These are phyloP conservation scores for Helichrysum umbraculigerum DNA, from an alignment of 129 eudicot genomes.

Conservation along the genomic window DNA sequence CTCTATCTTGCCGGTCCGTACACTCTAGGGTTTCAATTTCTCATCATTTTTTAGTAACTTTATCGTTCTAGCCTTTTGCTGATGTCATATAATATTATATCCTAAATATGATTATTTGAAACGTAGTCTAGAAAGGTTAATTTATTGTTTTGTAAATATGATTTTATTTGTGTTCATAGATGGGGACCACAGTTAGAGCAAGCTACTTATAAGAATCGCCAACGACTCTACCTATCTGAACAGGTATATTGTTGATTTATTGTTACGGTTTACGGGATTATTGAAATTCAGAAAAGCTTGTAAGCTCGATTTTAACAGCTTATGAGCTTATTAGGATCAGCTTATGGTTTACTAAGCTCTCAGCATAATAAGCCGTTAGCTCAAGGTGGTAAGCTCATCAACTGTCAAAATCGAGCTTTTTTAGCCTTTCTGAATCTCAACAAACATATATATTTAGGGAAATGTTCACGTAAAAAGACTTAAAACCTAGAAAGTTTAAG, in stretches of 20 bases:
- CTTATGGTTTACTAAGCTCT: no score
- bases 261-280: not conserved
- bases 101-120: no score
- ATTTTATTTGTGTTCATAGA: slow-evolving; percentile 29
- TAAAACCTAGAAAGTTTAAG: not conserved
- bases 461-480: not conserved
- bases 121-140: no score
- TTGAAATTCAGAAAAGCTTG: not conserved
- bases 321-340: not conserved
- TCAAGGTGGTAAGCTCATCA: no score
- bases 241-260: slow-evolving; percentile 44
- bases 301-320: not conserved
- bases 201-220: slow-evolving; percentile 94
- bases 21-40: slow-evolving; percentile 32
- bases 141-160: not conserved
- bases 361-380: no score
- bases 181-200: slow-evolving; percentile 90
- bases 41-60: not conserved
- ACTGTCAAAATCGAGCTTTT: no score
- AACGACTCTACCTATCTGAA: slow-evolving; percentile 93
- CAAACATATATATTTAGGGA: not conserved
- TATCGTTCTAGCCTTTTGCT: not conserved
- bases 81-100: not conserved
- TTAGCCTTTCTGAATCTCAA: no score
- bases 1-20: slow-evolving; percentile 81